Percentiles rank a stretch among this genome's conserved stretches.
Conservation (phyloP, 148 eudicot genomes). For the Linanthus parryae region DNA sequence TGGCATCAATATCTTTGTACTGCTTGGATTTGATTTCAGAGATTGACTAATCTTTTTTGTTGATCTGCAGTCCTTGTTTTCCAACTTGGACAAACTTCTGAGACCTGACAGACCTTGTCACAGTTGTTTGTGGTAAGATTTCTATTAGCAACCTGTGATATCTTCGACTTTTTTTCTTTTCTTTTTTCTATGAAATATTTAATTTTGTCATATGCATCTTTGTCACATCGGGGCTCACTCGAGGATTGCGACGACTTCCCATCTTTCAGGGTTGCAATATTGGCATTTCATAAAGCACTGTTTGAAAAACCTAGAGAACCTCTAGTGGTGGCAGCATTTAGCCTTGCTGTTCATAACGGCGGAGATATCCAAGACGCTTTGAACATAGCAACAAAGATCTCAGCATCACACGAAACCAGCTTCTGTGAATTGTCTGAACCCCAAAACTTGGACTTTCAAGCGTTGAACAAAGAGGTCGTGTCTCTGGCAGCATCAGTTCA, state of each 20-base stretch:
- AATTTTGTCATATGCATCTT: neutral
- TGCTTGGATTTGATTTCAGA: neutral
- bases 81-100: slow-evolving; percentile 73
- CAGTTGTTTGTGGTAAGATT: slow-evolving; percentile 73
- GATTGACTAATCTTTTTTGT: slow-evolving; percentile 15
- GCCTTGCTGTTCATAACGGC: slow-evolving; percentile 79
- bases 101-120: slow-evolving; percentile 87
- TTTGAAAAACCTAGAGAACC: slow-evolving; percentile 57
- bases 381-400: slow-evolving; percentile 41
- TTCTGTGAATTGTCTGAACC: slow-evolving; percentile 52
- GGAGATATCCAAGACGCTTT: slow-evolving; percentile 71
- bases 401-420: slow-evolving; percentile 33
- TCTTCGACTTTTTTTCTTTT: no score
- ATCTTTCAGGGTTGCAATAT: slow-evolving; percentile 72
- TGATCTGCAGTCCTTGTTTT: slow-evolving; percentile 62
- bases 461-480: slow-evolving; percentile 40
- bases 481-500: slow-evolving; percentile 45
- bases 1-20: neutral
- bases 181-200: neutral
- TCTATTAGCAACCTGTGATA: neutral
- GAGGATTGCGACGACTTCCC: no score
- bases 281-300: slow-evolving; percentile 79
- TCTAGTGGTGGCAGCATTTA: slow-evolving; percentile 63
- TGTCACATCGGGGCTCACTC: no score
- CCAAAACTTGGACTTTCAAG: slow-evolving; percentile 15